Evolutionary conservation across 768 basidiomycete genomes (phyloP), one percentile per base, ranked within the genome.

Genomic region (Coprinopsis marcescibilis): DNA sequence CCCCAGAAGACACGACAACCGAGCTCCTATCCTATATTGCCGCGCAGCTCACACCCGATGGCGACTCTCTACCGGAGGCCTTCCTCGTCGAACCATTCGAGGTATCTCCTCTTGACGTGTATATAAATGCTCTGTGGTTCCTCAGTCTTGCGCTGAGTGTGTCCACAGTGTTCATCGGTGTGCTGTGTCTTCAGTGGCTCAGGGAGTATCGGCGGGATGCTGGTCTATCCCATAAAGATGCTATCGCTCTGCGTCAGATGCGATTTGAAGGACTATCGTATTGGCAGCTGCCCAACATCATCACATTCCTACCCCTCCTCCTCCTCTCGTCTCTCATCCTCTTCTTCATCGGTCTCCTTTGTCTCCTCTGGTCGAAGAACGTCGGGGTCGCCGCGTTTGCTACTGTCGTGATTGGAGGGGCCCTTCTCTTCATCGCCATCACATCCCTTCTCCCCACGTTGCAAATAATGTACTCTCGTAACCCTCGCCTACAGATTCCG

Each of bases 111-210:
- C 14, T 25, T 23, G 17, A 12, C 19, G 25, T 45, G n/a, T 17
- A 17, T 19, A 27, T n/a, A 30, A 45, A 45, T 23, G 33, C 15
- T 10, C 23, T 45, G 10, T 45, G 44, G 44, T 24, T 35, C 20
- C 12, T 12, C 4, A 45, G 44, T 23, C 33, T 45, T 3, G 21
- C 36, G 4, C 14, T 45, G 3, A 2, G 12, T 3, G 4, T 45
- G 19, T 25, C 30, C 25, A 20, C 45, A 10, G 45, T 46, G 25
- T 24, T 46, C 5, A 14, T 27, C 10, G 25, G 36, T 1, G 30
- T 46, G 3, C 36, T 46, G 3, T 23, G 37, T 7, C 37, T 38
- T 25, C 45, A 46, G 15, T 46, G 45, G 45, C 35, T 46, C 8
- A 24, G 25, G 12, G 45, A 46, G 20, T 46, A 46, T 14, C n/a